phyloP scores from a whole-genome alignment of 108 stramenopile species.

The Cyclotella sp. region DNA sequence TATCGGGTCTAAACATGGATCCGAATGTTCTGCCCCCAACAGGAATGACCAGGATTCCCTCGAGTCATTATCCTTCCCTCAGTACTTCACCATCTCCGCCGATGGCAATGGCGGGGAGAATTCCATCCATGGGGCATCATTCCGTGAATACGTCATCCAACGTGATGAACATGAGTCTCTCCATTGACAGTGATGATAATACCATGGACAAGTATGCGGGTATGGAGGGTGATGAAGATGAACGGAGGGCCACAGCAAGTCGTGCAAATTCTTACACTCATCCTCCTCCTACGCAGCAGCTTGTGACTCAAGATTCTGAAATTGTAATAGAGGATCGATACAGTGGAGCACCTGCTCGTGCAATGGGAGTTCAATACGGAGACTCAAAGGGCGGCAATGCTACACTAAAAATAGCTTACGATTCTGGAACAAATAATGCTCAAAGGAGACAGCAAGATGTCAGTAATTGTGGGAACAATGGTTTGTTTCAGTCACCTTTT shows the following conservation, averaged over 20 bases:
- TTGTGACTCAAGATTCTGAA: neutral
- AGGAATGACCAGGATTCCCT: neutral
- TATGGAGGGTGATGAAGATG: slow-evolving; percentile 5
- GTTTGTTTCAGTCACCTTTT: neutral
- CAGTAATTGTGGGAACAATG: neutral
- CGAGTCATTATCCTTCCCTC: neutral
- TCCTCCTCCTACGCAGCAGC: neutral
- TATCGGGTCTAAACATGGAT: neutral
- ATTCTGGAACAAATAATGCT: neutral
- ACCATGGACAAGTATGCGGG: slow-evolving; percentile 1
- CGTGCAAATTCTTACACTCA: neutral
- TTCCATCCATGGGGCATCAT: slow-evolving; percentile 1
- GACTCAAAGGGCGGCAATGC: neutral
- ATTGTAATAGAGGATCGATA: neutral
- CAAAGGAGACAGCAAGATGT: too few species aligned
- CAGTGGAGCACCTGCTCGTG: neutral
- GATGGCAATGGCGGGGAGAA: neutral
- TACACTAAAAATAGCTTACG: neutral
- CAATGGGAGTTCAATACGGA: neutral
- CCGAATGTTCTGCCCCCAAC: neutral
- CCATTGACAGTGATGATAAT: slow-evolving; percentile 10
- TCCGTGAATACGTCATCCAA: neutral
- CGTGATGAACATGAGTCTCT: slow-evolving; percentile 8
- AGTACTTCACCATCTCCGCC: neutral
- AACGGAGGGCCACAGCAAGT: neutral